Conservation (phyloP, 106 monocot genomes). For the Apostasia shenzhenica region DNA sequence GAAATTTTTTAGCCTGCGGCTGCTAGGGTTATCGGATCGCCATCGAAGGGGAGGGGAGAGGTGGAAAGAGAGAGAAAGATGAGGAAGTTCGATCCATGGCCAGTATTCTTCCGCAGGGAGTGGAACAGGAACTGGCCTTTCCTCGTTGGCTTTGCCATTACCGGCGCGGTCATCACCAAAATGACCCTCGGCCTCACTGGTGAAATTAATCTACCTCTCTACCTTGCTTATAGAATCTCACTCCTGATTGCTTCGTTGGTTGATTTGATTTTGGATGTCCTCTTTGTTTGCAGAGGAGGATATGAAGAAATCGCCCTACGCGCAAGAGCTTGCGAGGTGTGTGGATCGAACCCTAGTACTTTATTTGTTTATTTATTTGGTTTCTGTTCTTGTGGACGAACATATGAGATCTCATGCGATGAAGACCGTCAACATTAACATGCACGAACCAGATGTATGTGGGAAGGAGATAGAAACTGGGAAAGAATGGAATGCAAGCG, state of each 20-base stretch:
- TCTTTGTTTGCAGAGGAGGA: slow-evolving; percentile 61
- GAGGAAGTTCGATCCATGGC: slow-evolving; percentile 91
- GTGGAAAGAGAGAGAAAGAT: slow-evolving; percentile 16
- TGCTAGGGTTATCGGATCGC: too few species aligned
- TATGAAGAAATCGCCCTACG: slow-evolving; percentile 71
- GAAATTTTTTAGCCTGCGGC: too few species aligned
- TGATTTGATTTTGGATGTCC: neutral
- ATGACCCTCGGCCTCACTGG: slow-evolving; percentile 66
- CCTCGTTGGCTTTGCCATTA: slow-evolving; percentile 83
- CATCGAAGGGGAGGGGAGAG: neutral
- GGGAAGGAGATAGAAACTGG: too few species aligned
- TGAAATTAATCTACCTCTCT: slow-evolving; percentile 3
- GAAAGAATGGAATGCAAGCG: too few species aligned
- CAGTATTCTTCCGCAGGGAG: slow-evolving; percentile 90
- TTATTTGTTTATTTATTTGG: neutral
- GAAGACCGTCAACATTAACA: too few species aligned
- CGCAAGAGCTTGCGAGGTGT: slow-evolving; percentile 61
- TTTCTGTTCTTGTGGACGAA: neutral
- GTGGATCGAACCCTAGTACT: neutral
- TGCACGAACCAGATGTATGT: too few species aligned
- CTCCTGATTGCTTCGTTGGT: neutral
- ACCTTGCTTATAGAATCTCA: neutral
- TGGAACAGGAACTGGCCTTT: slow-evolving; percentile 81
- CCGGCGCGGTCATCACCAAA: slow-evolving; percentile 73
- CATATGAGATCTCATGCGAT: too few species aligned